phyloP scores from a whole-genome alignment of 768 basidiomycete species.

The Mycena amicta region DNA sequence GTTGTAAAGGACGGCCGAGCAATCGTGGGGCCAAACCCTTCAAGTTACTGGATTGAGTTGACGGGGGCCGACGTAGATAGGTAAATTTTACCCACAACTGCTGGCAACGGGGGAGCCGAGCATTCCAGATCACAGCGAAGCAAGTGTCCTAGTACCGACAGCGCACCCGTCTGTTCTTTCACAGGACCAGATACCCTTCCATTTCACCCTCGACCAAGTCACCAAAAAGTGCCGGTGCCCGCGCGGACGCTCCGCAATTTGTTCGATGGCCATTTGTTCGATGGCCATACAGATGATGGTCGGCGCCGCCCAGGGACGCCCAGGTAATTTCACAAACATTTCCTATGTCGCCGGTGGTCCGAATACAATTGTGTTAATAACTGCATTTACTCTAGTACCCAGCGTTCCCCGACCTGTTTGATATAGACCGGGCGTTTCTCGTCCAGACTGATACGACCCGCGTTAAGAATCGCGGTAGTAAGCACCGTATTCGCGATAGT shows the following conservation, averaged over 20 bases:
- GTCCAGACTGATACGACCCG: slow-evolving; percentile 87
- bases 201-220: slow-evolving; percentile 24
- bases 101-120: slow-evolving; percentile 15
- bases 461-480: slow-evolving; percentile 87
- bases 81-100: slow-evolving; percentile 23
- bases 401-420: slow-evolving; percentile 62
- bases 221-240: slow-evolving; percentile 17
- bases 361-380: neutral
- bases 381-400: slow-evolving; percentile 63
- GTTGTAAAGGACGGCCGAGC: too few relatives aligned
- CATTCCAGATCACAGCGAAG: slow-evolving; percentile 14
- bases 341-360: too few relatives aligned
- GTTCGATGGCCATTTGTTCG: neutral
- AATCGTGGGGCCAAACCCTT: slow-evolving; percentile 8
- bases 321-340: too few relatives aligned
- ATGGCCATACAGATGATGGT: neutral
- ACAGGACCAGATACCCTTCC: slow-evolving; percentile 14
- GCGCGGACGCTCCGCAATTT: slow-evolving; percentile 1
- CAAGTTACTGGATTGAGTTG: slow-evolving; percentile 5
- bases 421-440: slow-evolving; percentile 86
- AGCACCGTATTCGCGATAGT: slow-evolving; percentile 88
- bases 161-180: neutral
- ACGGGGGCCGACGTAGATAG: slow-evolving; percentile 1
- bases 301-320: neutral
- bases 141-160: neutral